Evolutionary conservation across 2,329 filamentous ascomycete species (phyloP).

Genomic region (Trichoderma sp.): DNA sequence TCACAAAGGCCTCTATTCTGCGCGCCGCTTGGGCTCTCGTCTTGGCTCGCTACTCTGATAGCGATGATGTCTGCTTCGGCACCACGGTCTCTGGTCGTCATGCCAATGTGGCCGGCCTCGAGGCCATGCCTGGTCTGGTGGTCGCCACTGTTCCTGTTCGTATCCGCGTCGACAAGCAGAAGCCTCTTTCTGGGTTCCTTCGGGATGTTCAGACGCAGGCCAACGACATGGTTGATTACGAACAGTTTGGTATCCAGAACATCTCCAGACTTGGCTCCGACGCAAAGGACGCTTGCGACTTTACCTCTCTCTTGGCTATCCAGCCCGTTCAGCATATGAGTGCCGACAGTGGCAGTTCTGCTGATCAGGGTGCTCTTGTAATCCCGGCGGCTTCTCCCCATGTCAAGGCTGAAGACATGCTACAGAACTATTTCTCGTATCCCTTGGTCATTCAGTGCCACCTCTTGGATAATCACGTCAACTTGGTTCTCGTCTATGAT

Average conservation of each 20-base stretch:
- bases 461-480: slow-evolving; percentile 4
- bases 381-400: neutral
- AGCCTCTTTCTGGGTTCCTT: slow-evolving; percentile 28
- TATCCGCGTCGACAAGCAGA: slow-evolving; percentile 20
- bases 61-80: slow-evolving; percentile 33
- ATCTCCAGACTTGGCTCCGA: slow-evolving; percentile 32
- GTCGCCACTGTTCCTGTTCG: slow-evolving; percentile 27
- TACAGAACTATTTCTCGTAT: slow-evolving; percentile 26
- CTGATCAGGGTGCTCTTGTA: neutral
- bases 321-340: slow-evolving; percentile 27
- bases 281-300: slow-evolving; percentile 28
- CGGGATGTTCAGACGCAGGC: slow-evolving; percentile 33
- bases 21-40: slow-evolving; percentile 34
- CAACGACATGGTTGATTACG: slow-evolving; percentile 35
- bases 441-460: slow-evolving; percentile 21
- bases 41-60: slow-evolving; percentile 29
- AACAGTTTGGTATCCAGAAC: slow-evolving; percentile 37
- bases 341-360: neutral
- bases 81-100: slow-evolving; percentile 31
- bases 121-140: slow-evolving; percentile 21
- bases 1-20: slow-evolving; percentile 31
- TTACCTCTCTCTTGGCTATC: slow-evolving; percentile 28
- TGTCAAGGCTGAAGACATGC: slow-evolving; percentile 6
- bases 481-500: slow-evolving; percentile 21
- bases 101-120: slow-evolving; percentile 20